A percentile compares a stretch with the other conserved stretches of the same genome.
phyloP scores from a whole-genome alignment of 129 eudicot species.

The Helianthus annuus region HanXRQr2.0-SUNRISE NC_035436.2:190730071-190730570 shows the following conservation, averaged over 20 bases:
- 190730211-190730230: not conserved
- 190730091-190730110: not conserved
- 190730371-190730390: conserved; percentile 58
- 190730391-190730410: conserved; percentile 41
- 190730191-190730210: not conserved
- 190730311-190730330: conserved; percentile 3
- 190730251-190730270: not conserved
- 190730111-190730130: not conserved
- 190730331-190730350: conserved; percentile 10
- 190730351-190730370: conserved; percentile 28
- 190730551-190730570: not conserved
- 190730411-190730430: conserved; percentile 6
- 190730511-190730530: not conserved
- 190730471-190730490: not conserved
- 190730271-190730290: not conserved
- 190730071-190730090: not conserved
- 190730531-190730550: no score
- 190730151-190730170: no score
- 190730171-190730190: not conserved
- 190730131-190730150: not conserved
- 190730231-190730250: no score
- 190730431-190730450: not conserved
- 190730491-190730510: not conserved
- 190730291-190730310: not conserved
- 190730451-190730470: not conserved